Conservation (phyloP, 129 eudicot species). For the Dittrichia graveolens region DNA sequence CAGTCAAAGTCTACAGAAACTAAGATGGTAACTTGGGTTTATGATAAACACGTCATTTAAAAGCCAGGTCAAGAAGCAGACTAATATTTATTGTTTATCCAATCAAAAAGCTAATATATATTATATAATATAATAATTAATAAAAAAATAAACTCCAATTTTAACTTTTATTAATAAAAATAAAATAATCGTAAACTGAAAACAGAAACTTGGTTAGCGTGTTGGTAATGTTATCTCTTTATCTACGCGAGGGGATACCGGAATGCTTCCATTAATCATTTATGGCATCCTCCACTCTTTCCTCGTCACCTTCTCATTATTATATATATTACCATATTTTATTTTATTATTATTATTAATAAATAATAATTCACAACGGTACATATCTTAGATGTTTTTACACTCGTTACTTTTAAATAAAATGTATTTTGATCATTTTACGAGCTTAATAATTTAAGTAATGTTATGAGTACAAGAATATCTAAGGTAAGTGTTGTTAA, state of each 20-base stretch:
- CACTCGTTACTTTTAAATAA: no score
- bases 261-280: neutral
- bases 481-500: no score
- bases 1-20: neutral
- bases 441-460: no score
- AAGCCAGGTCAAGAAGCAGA: neutral
- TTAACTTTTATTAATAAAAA: neutral
- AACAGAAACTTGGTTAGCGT: constrained; percentile 37
- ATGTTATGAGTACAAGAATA: no score
- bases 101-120: neutral
- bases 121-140: neutral
- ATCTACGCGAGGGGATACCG: constrained; percentile 21
- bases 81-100: no score
- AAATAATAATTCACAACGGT: no score
- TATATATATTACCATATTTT: neutral
- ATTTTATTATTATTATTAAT: no score
- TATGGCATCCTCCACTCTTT: constrained; percentile 16
- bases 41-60: neutral
- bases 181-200: constrained; percentile 11
- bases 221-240: constrained; percentile 17
- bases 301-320: neutral
- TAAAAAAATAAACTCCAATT: neutral
- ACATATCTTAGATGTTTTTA: no score
- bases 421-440: no score
- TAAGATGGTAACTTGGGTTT: neutral